A percentile compares a stretch with the other conserved stretches of the same genome.
These are phyloP conservation scores for Mallotus repandus DNA, from an alignment of 441 rosid species.

Conservation along the genomic window DNA sequence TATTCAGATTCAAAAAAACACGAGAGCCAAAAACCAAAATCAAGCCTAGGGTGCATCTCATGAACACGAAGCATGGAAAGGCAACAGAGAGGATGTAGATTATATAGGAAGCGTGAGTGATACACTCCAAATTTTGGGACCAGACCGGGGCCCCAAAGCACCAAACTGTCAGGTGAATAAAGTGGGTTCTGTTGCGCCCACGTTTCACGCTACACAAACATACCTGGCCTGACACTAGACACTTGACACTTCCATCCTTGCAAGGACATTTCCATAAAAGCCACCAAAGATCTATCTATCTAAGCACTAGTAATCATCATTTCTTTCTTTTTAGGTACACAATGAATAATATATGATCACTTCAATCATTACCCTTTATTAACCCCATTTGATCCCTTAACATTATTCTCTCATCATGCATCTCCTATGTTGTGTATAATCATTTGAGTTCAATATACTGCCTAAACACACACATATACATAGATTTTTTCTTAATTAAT, in stretches of 20 bases:
- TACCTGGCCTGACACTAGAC: not conserved
- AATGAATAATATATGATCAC: constrained; percentile 21
- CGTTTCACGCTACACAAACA: constrained; percentile 20
- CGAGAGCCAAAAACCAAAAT: too few species aligned
- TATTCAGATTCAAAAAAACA: constrained; percentile 10
- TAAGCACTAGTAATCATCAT: constrained; percentile 10
- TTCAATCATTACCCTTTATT: constrained; percentile 24
- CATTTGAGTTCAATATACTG: not conserved
- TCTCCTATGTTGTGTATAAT: too few species aligned
- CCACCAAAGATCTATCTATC: not conserved
- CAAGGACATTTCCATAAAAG: not conserved
- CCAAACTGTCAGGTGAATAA: constrained; percentile 32
- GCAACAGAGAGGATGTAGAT: too few species aligned
- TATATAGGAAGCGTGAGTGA: constrained; percentile 23
- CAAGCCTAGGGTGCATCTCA: too few species aligned
- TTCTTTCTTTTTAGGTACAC: constrained; percentile 18
- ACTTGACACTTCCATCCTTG: not conserved
- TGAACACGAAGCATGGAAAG: too few species aligned
- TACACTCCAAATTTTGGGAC: constrained; percentile 15
- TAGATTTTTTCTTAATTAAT: too few species aligned
- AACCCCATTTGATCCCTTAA: not conserved
- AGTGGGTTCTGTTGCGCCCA: constrained; percentile 28
- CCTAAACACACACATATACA: too few species aligned
- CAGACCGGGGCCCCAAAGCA: constrained; percentile 28
- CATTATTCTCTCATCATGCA: not conserved